phyloP scores from a whole-genome alignment of 1,284 basidiomycete genomes.

The Apiotrichum montevideense region DNA sequence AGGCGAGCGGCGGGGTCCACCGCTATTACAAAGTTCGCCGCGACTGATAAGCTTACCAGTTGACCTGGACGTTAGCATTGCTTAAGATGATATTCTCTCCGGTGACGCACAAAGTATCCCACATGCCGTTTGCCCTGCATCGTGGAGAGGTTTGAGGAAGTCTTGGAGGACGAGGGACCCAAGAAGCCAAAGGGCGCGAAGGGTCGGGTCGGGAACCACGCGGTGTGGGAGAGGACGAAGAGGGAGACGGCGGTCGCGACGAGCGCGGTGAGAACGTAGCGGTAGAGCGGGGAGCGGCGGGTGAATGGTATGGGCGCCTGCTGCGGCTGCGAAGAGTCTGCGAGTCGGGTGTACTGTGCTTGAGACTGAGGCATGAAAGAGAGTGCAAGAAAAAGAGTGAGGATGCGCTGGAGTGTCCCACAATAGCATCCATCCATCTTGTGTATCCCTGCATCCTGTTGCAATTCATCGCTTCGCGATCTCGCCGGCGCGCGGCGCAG shows the following conservation, averaged over 20 bases:
- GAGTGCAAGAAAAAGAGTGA: neutral
- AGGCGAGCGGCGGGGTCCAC: neutral
- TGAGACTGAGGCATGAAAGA: neutral
- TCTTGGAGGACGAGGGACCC: neutral
- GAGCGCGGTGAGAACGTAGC: neutral
- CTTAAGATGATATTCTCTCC: constrained; percentile 8
- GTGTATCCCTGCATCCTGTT: too few relatives aligned
- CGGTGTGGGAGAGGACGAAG: constrained; percentile 1
- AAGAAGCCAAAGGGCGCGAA: neutral
- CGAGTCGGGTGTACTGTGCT: neutral
- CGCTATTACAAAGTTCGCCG: neutral
- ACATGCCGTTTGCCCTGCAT: constrained; percentile 24
- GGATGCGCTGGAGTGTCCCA: neutral
- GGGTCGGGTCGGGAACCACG: neutral
- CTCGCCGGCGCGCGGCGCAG: too few relatives aligned
- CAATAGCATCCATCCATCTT: too few relatives aligned
- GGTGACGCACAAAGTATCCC: constrained; percentile 28
- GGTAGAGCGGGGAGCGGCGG: neutral
- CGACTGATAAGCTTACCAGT: constrained; percentile 21
- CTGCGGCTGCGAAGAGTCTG: too few relatives aligned
- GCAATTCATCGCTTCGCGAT: too few relatives aligned
- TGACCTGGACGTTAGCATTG: constrained; percentile 20
- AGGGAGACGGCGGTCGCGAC: neutral
- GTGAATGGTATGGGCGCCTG: too few relatives aligned
- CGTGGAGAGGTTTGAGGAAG: neutral